phyloP scores from a whole-genome alignment of 2,329 filamentous ascomycete genomes.

The Cladosporium sphaerospermum region DNA sequence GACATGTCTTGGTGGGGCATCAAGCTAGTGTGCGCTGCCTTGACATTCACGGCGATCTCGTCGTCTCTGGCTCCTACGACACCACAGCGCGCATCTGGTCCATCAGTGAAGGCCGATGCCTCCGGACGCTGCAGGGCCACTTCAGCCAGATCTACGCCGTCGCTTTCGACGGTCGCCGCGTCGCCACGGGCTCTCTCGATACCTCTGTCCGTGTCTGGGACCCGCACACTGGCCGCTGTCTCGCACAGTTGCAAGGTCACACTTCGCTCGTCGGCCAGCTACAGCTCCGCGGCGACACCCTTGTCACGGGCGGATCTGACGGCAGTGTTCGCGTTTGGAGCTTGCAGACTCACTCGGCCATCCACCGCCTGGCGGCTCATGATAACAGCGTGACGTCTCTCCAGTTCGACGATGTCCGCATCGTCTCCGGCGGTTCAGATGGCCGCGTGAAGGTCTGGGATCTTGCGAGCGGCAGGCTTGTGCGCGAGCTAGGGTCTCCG shows the following conservation, averaged over 20 bases:
- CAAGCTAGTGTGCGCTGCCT: conserved; percentile 92
- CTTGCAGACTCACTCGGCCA: conserved; percentile 78
- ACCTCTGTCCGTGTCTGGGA: conserved; percentile 98
- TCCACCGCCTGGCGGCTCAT: conserved; percentile 90
- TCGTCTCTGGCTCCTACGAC: conserved; percentile 98
- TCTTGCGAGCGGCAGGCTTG: conserved; percentile 80
- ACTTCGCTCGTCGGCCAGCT: conserved; percentile 94
- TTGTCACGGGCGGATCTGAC: conserved; percentile 94
- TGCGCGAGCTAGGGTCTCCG: conserved; percentile 83
- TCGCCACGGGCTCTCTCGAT: conserved; percentile 92
- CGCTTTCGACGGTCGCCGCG: conserved; percentile 87
- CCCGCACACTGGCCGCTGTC: conserved; percentile 52
- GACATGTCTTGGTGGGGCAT: conserved; percentile 87
- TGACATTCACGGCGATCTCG: conserved; percentile 91
- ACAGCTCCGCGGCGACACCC: conserved; percentile 88
- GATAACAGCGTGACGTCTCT: conserved; percentile 97
- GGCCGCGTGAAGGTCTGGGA: conserved; percentile 99
- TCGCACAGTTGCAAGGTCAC: conserved; percentile 90
- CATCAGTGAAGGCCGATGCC: conserved; percentile 87
- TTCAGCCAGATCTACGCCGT: conserved; percentile 99
- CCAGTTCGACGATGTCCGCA: conserved; percentile 92
- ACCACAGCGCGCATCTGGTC: conserved; percentile 97
- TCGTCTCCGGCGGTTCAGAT: conserved; percentile 93
- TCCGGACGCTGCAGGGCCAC: conserved; percentile 84
- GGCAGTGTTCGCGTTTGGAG: conserved; percentile 97